Evolutionary conservation across 2,329 filamentous ascomycete species (phyloP).

Genomic region (Trichoderma koningii): DNA sequence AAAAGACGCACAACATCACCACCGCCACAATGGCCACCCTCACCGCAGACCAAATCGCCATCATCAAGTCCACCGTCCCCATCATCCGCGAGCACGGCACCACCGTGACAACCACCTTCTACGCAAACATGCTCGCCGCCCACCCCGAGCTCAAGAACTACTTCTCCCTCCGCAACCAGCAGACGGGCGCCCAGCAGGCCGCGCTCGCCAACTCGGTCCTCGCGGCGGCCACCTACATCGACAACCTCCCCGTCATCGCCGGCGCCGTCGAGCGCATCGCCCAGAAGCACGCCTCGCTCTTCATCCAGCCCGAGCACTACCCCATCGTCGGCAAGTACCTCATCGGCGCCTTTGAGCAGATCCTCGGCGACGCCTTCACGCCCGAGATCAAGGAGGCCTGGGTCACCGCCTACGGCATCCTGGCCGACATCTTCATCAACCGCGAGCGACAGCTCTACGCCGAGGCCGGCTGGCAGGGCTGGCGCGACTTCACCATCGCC

Average conservation of each 20-base stretch:
- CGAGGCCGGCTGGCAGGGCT: conserved; percentile 47
- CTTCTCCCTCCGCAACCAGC: conserved; percentile 72
- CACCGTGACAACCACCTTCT: conserved; percentile 70
- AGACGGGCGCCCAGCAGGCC: conserved; percentile 65
- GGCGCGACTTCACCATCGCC: conserved; percentile 57
- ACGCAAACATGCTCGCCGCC: conserved; percentile 65
- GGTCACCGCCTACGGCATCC: conserved; percentile 68
- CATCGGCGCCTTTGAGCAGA: conserved; percentile 64
- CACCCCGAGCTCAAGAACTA: conserved; percentile 67
- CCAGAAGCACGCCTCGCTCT: conserved; percentile 73
- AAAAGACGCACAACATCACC: neutral
- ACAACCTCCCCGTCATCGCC: conserved; percentile 63
- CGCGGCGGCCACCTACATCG: conserved; percentile 72
- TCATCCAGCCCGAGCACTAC: conserved; percentile 69
- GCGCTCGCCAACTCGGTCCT: conserved; percentile 70
- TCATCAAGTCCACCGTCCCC: conserved; percentile 76
- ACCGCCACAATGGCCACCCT: conserved; percentile 49
- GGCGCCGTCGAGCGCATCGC: conserved; percentile 67
- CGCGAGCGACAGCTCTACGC: conserved; percentile 65
- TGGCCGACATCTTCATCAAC: conserved; percentile 70
- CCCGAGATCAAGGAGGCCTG: conserved; percentile 68
- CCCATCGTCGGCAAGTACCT: conserved; percentile 68
- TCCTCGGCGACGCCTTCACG: conserved; percentile 69
- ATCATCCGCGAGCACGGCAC: conserved; percentile 68
- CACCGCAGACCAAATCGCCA: conserved; percentile 63